These are phyloP conservation scores for Starmerella gropengiesseri DNA, from an alignment of 805 yeast species.

Conservation along the genomic window DNA sequence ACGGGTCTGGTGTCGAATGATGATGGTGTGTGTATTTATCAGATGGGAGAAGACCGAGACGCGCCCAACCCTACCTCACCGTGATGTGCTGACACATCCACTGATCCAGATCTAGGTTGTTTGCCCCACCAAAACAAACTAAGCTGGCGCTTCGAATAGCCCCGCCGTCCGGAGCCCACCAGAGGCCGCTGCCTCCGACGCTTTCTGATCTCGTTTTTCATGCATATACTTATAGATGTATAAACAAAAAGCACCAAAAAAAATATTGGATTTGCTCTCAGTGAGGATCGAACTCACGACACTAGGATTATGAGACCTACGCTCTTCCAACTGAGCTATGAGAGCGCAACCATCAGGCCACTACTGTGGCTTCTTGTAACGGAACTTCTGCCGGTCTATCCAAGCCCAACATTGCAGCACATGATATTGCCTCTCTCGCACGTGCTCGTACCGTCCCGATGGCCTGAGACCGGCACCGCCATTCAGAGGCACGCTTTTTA, in stretches of 20 bases:
- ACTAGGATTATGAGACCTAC: constrained; percentile 13
- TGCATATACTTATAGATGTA: too few species aligned
- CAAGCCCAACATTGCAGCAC: too few species aligned
- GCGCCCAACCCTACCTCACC: constrained; percentile 8
- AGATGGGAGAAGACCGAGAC: constrained; percentile 7
- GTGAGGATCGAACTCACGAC: constrained; percentile 16
- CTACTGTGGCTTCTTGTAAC: constrained; percentile 1
- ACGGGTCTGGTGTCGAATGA: constrained; percentile 3
- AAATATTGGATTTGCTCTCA: constrained; percentile 7
- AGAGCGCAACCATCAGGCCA: constrained; percentile 8
- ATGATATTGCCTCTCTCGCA: too few species aligned
- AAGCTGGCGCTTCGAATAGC: too few species aligned
- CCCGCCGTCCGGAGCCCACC: too few species aligned
- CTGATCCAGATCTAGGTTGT: constrained; percentile 1
- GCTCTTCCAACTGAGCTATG: constrained; percentile 15
- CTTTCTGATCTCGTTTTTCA: too few species aligned
- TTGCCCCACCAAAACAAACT: constrained; percentile 5
- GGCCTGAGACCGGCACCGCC: too few species aligned
- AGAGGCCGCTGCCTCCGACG: too few species aligned
- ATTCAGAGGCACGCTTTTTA: too few species aligned
- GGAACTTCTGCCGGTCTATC: neutral
- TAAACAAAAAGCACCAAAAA: neutral
- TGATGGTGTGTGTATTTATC: constrained; percentile 8
- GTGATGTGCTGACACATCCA: constrained; percentile 3
- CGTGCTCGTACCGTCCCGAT: too few species aligned